Evolutionary conservation across 148 eudicot genomes (phyloP).

Genomic region (Talinum fruticosum): DNA sequence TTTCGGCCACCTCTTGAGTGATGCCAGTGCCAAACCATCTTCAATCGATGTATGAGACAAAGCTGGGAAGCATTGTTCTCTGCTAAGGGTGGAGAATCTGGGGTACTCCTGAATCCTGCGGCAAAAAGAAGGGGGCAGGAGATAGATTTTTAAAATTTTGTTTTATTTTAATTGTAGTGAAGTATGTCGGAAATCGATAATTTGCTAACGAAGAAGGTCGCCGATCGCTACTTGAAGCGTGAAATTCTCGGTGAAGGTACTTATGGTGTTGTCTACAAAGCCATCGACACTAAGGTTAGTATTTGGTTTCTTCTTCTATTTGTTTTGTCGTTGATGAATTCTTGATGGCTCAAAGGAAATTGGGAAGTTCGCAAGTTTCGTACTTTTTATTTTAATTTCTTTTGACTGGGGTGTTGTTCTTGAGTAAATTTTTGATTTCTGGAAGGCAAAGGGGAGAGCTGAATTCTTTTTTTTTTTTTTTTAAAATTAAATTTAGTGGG

Average conservation of each 20-base stretch:
- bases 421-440: not conserved
- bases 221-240: slow-evolving; percentile 87
- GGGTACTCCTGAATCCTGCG: not conserved
- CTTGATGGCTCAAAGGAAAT: not conserved
- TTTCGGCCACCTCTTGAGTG: not conserved
- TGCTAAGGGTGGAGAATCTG: not conserved
- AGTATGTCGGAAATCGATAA: slow-evolving; percentile 36
- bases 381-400: not conserved
- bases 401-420: not conserved
- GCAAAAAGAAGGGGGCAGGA: not conserved
- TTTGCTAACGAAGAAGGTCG: slow-evolving; percentile 59
- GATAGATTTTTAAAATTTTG: not conserved
- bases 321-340: not conserved
- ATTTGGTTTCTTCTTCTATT: not conserved
- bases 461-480: not conserved
- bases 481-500: not conserved
- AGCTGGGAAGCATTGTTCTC: not conserved
- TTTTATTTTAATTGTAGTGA: too few relatives aligned
- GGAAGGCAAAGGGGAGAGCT: not conserved
- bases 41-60: not conserved
- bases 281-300: slow-evolving; percentile 78
- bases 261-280: slow-evolving; percentile 93
- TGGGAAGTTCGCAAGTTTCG: not conserved
- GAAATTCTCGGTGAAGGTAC: slow-evolving; percentile 95
- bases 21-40: not conserved